Evolutionary conservation across 2,329 filamentous ascomycete species (phyloP), one percentile per base, ranked within the genome.

Genomic region (Nothophaeocryptopus gaeumannii): DNA sequence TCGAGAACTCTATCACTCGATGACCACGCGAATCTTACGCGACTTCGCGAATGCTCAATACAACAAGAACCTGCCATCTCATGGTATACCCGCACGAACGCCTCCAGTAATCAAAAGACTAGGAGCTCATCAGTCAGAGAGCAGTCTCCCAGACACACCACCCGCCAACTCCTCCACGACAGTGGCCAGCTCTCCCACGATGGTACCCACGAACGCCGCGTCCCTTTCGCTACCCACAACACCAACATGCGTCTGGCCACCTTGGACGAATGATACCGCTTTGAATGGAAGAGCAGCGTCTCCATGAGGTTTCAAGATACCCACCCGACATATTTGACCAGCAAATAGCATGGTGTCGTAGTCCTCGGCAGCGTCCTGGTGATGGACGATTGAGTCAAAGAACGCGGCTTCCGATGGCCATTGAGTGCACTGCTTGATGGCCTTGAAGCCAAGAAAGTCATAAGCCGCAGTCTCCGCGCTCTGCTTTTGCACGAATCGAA

Each of bases 211-310:
- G 16, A 42, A 8, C 8, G 9, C 11, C 11, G 13, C 26, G 8
- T 42, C 39, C n/a, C 74, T 77, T 62, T 79, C 70, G 56, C 81
- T 78, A 2, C 80, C 83, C 14, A 84, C 79, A 62, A 84, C 74
- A 70, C 83, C 81, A 44, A 84, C 68, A 40, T 74, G 77, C 63
- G 79, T 65, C 62, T 65, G 69, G 52, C 76, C 78, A 5, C 74
- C 78, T 42, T 69, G 73, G 29, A 76, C 74, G 67, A 78, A 86
- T 15, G 74, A 81, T 72, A 85, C 80, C 34, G 83, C 74, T 71
- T 84, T 82, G 72, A 81, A 82, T 62, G 81, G 78, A 59, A 82
- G 83, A 13, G 44, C 12, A 79, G 61, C 9, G 81, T 84, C 66
- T 83, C 81, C 56, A 82, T 75, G 35, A 70, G 69, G 60, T 68